Evolutionary conservation across 306 rosid species (phyloP).

Genomic region (Vachellia collinsii): DNA sequence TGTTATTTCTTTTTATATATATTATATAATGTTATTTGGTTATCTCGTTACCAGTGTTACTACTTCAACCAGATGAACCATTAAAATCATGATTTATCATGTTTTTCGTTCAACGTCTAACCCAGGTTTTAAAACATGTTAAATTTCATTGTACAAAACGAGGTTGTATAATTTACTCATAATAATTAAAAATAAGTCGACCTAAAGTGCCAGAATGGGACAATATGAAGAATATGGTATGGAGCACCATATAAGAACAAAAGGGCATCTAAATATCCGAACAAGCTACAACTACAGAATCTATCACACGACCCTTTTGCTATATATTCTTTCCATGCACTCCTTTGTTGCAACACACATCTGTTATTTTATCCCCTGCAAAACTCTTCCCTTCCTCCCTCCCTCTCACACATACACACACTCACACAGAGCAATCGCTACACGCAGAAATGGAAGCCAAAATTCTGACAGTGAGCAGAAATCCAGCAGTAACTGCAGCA

Average conservation of each 20-base stretch:
- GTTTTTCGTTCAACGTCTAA: not conserved
- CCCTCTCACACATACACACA: not conserved
- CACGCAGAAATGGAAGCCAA: conserved; percentile 62
- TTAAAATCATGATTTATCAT: no score
- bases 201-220: not conserved
- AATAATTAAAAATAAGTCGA: not conserved
- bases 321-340: conserved; percentile 50
- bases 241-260: not conserved
- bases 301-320: not conserved
- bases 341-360: conserved; percentile 30
- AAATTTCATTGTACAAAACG: not conserved
- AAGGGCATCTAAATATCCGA: conserved; percentile 3
- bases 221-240: no score
- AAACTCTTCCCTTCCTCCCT: conserved; percentile 9
- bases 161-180: not conserved
- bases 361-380: not conserved
- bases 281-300: not conserved
- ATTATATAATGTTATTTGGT: no score
- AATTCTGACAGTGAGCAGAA: conserved; percentile 34
- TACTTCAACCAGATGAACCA: no score
- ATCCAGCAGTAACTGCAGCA: conserved; percentile 39
- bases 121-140: not conserved
- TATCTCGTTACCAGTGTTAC: no score
- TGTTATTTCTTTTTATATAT: no score
- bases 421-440: conserved; percentile 25